Conservation (phyloP, 202 grass and related monocot genomes). For the Sporobolus alterniflorus region DNA sequence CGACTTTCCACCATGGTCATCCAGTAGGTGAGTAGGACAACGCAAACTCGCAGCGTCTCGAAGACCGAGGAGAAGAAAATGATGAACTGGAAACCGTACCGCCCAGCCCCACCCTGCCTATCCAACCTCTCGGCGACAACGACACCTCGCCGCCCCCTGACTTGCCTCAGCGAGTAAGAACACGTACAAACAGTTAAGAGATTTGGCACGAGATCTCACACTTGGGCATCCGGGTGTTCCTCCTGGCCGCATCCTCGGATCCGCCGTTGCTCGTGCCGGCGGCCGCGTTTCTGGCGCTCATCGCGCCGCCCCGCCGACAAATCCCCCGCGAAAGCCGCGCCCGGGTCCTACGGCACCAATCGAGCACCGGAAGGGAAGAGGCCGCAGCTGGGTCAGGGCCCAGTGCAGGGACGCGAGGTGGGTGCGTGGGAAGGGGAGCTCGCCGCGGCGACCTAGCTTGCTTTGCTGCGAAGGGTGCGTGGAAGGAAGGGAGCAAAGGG, state of each 20-base stretch:
- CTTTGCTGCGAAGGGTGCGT: not conserved
- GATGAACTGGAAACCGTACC: not conserved
- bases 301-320: not conserved
- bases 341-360: not conserved
- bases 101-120: not conserved
- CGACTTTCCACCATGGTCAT: not conserved
- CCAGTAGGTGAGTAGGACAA: too few species aligned
- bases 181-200: not conserved
- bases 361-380: not conserved
- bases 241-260: slow-evolving; percentile 55
- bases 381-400: not conserved
- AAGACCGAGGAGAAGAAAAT: not conserved
- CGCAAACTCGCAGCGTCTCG: not conserved
- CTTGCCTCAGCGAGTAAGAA: not conserved
- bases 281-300: slow-evolving; percentile 28
- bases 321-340: slow-evolving; percentile 3
- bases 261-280: slow-evolving; percentile 45
- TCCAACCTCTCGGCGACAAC: not conserved
- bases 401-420: not conserved
- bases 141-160: not conserved
- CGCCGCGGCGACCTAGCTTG: not conserved
- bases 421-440: not conserved
- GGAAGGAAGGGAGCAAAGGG: not conserved
- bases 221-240: slow-evolving; percentile 75
- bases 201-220: slow-evolving; percentile 61